These are phyloP conservation scores for Penicillium sp. DNA, from an alignment of 2,329 filamentous ascomycete species.

Conservation along the genomic window DNA sequence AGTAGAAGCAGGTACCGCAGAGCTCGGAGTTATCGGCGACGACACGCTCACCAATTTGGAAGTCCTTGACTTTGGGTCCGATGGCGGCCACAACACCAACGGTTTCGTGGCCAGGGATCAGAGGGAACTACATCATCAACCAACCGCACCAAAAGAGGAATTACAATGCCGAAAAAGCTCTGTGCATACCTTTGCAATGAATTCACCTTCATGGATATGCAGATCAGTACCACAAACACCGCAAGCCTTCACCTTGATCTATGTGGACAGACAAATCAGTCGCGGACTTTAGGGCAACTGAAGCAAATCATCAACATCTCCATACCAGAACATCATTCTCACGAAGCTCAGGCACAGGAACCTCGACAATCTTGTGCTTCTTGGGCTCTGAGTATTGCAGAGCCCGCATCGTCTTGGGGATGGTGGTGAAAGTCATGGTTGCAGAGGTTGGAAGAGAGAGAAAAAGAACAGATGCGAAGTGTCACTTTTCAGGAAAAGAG, in stretches of 20 bases:
- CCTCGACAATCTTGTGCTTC: constrained; percentile 12
- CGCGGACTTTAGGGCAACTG: neutral
- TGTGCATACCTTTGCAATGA: constrained; percentile 53
- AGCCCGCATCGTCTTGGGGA: constrained; percentile 19
- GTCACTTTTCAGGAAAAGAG: neutral
- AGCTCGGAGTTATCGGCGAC: constrained; percentile 59
- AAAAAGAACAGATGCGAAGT: neutral
- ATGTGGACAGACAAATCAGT: neutral
- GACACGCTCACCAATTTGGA: constrained; percentile 64
- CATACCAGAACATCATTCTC: constrained; percentile 20
- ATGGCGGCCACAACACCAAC: constrained; percentile 65
- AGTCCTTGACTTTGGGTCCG: constrained; percentile 59
- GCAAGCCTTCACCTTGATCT: constrained; percentile 64
- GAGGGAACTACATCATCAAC: constrained; percentile 54
- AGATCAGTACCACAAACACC: constrained; percentile 62
- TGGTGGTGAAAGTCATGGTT: constrained; percentile 6
- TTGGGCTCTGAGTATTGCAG: constrained; percentile 18
- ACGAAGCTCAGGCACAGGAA: constrained; percentile 17
- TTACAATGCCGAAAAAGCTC: no score
- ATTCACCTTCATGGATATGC: constrained; percentile 65
- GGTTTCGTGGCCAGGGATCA: constrained; percentile 70
- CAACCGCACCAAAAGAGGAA: neutral
- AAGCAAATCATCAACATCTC: neutral
- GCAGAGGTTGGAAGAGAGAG: neutral
- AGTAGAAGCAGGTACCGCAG: constrained; percentile 73